phyloP scores from a whole-genome alignment of 345 rosid species.

The Citrus sinensis region DVS_A1.0 CM039169.1:33612501-33613000 shows the following conservation, averaged over 20 bases:
- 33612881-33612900: neutral
- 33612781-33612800: neutral
- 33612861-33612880: neutral
- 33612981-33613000: neutral
- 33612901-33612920: neutral
- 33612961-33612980: neutral
- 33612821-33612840: neutral
- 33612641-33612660: no score
- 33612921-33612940: neutral
- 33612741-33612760: neutral
- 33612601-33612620: neutral
- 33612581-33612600: no score
- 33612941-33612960: constrained; percentile 2
- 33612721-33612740: neutral
- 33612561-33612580: no score
- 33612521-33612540: no score
- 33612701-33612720: neutral
- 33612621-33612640: no score
- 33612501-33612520: neutral
- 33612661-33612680: no score
- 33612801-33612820: neutral
- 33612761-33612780: neutral
- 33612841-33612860: neutral
- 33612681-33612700: no score
- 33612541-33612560: no score